Conservation (phyloP, 345 rosid species). For the Boechera stricta region DNA sequence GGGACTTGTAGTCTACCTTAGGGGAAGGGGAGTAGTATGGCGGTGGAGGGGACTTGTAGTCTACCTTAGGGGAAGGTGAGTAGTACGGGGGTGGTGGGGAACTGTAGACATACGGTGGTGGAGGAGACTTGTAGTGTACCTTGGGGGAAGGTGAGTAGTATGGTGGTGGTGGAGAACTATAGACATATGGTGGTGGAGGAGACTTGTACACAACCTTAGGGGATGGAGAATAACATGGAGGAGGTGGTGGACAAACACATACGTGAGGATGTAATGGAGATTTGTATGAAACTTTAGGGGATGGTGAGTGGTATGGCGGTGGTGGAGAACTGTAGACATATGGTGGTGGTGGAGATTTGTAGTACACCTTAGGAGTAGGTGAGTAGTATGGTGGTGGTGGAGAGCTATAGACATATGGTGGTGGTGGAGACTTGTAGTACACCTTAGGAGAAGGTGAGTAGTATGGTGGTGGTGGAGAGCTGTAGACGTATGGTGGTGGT, state of each 20-base stretch:
- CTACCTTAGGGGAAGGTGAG: neutral
- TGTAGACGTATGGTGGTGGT: neutral
- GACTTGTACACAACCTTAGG: slow-evolving; percentile 10
- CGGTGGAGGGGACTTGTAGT: neutral
- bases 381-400: slow-evolving; percentile 18
- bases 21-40: neutral
- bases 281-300: neutral
- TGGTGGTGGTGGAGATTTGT: slow-evolving; percentile 4
- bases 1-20: neutral
- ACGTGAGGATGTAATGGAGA: neutral
- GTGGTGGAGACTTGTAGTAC: neutral
- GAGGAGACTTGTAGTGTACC: neutral
- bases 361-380: neutral
- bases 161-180: neutral
- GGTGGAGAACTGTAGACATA: slow-evolving; percentile 8
- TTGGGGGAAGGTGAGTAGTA: slow-evolving; percentile 3
- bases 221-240: slow-evolving; percentile 10
- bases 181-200: slow-evolving; percentile 12
- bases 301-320: neutral
- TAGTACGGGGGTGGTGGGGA: slow-evolving; percentile 14
- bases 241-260: neutral
- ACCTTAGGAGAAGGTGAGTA: neutral
- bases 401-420: neutral
- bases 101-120: slow-evolving; percentile 8
- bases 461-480: slow-evolving; percentile 6